Conservation (phyloP, 805 yeast genomes). For the Pichia scutulata region DNA sequence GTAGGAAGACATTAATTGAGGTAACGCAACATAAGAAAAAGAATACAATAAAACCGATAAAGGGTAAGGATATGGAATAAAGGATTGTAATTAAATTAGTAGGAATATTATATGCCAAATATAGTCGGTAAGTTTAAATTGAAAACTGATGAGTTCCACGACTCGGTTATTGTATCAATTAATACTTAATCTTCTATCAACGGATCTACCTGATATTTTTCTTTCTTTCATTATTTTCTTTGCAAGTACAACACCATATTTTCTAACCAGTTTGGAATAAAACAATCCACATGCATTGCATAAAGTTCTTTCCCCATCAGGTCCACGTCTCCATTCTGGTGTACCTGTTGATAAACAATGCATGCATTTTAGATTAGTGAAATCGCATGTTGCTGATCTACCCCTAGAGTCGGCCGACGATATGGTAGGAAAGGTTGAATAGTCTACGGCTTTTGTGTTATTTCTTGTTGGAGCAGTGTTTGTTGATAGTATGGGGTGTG, state of each 20-base stretch:
- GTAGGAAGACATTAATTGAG: too few species aligned
- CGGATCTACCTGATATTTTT: conserved; percentile 19
- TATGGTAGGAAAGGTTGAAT: too few species aligned
- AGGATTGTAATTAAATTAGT: too few species aligned
- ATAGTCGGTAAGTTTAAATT: too few species aligned
- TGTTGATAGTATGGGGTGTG: background rate
- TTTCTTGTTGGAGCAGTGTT: too few species aligned
- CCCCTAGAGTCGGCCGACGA: too few species aligned
- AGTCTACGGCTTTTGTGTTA: too few species aligned
- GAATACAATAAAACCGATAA: too few species aligned
- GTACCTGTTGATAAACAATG: conserved; percentile 50
- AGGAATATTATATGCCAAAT: too few species aligned
- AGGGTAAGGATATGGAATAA: too few species aligned
- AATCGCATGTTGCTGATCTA: background rate
- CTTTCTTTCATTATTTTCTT: conserved; percentile 33
- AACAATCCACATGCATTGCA: conserved; percentile 82
- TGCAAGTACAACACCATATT: conserved; percentile 47
- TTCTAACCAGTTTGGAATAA: conserved; percentile 59
- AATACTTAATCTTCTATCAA: conserved; percentile 24
- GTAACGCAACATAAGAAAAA: too few species aligned
- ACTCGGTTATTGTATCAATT: background rate
- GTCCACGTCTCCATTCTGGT: conserved; percentile 83
- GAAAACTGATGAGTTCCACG: too few species aligned
- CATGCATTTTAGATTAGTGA: conserved; percentile 12
- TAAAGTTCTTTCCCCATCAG: conserved; percentile 64